phyloP scores from a whole-genome alignment of 306 rosid species.

The Quercus mongolica region DNA sequence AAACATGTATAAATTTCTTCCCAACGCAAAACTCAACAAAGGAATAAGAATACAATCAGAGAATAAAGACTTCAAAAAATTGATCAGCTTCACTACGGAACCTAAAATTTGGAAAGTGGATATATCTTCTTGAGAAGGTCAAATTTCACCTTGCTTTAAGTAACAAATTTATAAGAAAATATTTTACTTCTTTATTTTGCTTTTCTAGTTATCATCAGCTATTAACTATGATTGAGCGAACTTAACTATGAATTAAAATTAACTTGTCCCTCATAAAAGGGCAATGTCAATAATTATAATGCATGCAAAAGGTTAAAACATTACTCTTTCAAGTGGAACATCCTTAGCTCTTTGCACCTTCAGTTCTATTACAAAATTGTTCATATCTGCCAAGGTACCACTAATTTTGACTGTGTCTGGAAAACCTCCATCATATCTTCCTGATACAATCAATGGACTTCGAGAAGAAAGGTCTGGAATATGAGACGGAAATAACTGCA shows the following conservation, averaged over 20 bases:
- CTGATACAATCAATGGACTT: slow-evolving; percentile 78
- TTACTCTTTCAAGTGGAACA: slow-evolving; percentile 70
- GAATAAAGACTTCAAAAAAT: neutral
- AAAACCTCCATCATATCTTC: slow-evolving; percentile 77
- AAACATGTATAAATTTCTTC: neutral
- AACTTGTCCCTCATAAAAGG: slow-evolving; percentile 5
- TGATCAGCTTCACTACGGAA: neutral
- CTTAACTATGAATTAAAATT: neutral
- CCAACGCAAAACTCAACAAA: neutral
- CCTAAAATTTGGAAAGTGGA: neutral
- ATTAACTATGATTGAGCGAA: neutral
- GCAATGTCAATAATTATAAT: neutral
- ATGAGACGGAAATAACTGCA: slow-evolving; percentile 71
- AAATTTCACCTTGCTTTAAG: neutral
- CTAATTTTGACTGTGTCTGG: slow-evolving; percentile 56
- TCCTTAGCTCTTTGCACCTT: slow-evolving; percentile 70
- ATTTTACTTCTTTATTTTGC: neutral
- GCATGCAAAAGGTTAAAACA: slow-evolving; percentile 20
- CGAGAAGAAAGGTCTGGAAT: slow-evolving; percentile 75
- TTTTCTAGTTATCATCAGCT: neutral
- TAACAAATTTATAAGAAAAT: neutral
- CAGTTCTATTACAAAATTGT: slow-evolving; percentile 53
- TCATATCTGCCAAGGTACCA: slow-evolving; percentile 76
- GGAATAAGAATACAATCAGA: neutral
- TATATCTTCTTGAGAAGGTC: neutral